phyloP scores from a whole-genome alignment of 805 yeast genomes.

The Metschnikowia baotianmanensis region DNA sequence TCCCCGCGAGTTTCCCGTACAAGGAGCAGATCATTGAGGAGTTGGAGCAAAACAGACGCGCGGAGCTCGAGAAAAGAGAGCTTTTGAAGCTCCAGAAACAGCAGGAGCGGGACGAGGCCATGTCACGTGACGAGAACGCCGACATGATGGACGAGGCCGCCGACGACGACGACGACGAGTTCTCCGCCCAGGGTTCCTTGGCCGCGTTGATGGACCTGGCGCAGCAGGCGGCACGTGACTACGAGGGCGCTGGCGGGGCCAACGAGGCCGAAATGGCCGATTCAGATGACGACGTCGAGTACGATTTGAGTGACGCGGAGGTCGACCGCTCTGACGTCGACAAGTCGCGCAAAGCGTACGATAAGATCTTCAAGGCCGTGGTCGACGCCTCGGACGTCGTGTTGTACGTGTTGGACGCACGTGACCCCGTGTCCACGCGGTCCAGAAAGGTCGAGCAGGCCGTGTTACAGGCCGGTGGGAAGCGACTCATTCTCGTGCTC shows the following conservation, averaged over 20 bases:
- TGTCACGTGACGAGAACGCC: constrained; percentile 37
- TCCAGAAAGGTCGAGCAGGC: constrained; percentile 90
- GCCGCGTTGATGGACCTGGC: constrained; percentile 90
- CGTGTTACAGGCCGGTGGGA: constrained; percentile 73
- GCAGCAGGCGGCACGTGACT: constrained; percentile 78
- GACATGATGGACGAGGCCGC: constrained; percentile 38
- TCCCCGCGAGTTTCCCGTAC: constrained; percentile 93
- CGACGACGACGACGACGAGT: constrained; percentile 40
- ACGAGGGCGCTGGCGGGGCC: constrained; percentile 51
- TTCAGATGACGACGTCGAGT: constrained; percentile 41
- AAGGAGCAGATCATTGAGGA: constrained; percentile 77
- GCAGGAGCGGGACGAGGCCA: constrained; percentile 44
- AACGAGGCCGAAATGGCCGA: constrained; percentile 30
- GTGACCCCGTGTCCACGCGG: constrained; percentile 95
- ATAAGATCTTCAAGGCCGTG: constrained; percentile 88
- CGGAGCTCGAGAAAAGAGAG: constrained; percentile 53
- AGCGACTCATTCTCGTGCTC: constrained; percentile 79
- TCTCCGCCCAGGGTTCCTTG: constrained; percentile 48
- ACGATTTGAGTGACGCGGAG: constrained; percentile 40
- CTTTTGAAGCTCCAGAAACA: constrained; percentile 48
- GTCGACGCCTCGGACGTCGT: constrained; percentile 91
- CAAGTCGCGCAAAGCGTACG: constrained; percentile 85
- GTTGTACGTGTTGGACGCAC: constrained; percentile 91
- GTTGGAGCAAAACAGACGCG: constrained; percentile 61
- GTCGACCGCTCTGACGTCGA: constrained; percentile 53